Conservation (phyloP, 495 filamentous ascomycete genomes). For the Penicillium subrubescens region DNA sequence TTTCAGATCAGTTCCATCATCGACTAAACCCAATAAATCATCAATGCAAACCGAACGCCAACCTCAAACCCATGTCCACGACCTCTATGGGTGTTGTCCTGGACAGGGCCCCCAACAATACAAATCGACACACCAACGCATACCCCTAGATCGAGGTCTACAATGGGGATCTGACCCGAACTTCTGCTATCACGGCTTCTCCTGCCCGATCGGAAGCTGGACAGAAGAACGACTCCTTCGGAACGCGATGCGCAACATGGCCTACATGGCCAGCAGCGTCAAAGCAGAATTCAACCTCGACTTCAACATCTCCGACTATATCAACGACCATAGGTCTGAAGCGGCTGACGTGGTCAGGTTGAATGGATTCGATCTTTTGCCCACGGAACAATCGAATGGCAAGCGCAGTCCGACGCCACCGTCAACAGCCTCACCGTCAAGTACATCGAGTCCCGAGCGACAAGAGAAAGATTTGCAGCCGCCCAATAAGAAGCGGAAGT, state of each 20-base stretch:
- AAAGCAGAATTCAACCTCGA: slow-evolving; percentile 16
- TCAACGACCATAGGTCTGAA: background rate
- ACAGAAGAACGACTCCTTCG: slow-evolving; percentile 27
- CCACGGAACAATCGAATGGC: background rate
- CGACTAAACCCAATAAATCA: background rate
- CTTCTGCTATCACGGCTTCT: slow-evolving; percentile 32
- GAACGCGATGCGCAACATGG: slow-evolving; percentile 30
- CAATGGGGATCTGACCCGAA: slow-evolving; percentile 33
- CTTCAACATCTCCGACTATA: background rate
- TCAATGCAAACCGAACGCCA: slow-evolving; percentile 5
- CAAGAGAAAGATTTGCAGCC: background rate
- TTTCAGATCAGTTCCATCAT: background rate
- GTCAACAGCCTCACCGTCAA: slow-evolving; percentile 9
- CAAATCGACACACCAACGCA: background rate
- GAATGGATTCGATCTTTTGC: slow-evolving; percentile 1
- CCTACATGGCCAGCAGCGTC: slow-evolving; percentile 16
- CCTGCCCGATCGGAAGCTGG: slow-evolving; percentile 27
- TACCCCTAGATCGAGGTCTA: slow-evolving; percentile 16
- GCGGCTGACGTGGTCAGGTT: background rate
- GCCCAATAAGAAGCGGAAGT: slow-evolving; percentile 24
- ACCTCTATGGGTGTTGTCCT: background rate
- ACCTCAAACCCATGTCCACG: background rate
- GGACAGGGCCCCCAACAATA: slow-evolving; percentile 1
- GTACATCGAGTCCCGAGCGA: background rate
- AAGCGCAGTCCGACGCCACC: slow-evolving; percentile 4